phyloP scores from a whole-genome alignment of 345 rosid species.

The Moricandia arvensis region DNA sequence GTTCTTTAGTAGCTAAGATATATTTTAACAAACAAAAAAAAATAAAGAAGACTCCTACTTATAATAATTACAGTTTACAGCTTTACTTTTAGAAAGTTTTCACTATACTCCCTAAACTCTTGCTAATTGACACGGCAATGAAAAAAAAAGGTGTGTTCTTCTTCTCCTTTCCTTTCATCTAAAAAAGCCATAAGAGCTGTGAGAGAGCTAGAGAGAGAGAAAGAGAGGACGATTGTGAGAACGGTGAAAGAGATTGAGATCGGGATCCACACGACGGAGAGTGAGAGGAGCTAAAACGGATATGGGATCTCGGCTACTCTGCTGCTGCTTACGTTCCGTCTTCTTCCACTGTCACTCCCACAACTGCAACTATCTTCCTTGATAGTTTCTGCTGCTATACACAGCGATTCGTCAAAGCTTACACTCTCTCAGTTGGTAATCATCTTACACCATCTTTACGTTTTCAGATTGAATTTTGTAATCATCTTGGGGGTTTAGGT shows the following conservation, averaged over 20 bases:
- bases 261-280: conserved; percentile 33
- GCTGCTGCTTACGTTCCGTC: conserved; percentile 29
- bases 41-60: too few relatives aligned
- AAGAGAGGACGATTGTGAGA: conserved; percentile 22
- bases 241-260: conserved; percentile 30
- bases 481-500: conserved; percentile 33
- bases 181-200: neutral
- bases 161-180: conserved; percentile 12
- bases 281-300: conserved; percentile 26
- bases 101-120: conserved; percentile 17
- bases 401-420: neutral
- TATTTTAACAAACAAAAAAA: too few relatives aligned
- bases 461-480: conserved; percentile 6
- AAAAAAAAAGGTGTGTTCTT: conserved; percentile 13
- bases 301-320: conserved; percentile 37
- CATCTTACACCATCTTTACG: conserved; percentile 2
- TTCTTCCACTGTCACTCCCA: conserved; percentile 39
- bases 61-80: conserved; percentile 12
- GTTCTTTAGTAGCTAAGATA: too few relatives aligned
- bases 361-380: conserved; percentile 24
- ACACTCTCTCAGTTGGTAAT: conserved; percentile 26
- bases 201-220: conserved; percentile 15
- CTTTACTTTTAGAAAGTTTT: neutral
- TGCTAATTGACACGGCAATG: neutral
- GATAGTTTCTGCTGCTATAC: neutral